A percentile compares a stretch with the other conserved stretches of the same genome.
Conservation (phyloP, 2,329 filamentous ascomycete genomes). For the Penicillium sp. region DNA sequence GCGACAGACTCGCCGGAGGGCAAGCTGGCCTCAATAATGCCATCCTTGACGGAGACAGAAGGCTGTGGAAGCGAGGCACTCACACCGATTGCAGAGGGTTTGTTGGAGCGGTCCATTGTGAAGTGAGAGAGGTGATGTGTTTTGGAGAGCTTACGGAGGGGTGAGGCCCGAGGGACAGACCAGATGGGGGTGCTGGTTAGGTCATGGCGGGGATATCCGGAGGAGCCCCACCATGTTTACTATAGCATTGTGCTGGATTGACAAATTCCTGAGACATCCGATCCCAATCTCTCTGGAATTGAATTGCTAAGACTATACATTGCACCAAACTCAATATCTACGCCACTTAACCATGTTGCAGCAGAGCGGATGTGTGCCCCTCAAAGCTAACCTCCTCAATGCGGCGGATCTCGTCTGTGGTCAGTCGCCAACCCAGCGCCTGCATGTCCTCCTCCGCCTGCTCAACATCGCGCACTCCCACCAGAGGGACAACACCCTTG, state of each 20-base stretch:
- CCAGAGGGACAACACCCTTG: constrained; percentile 50
- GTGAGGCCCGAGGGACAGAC: background rate
- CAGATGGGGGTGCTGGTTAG: constrained; percentile 2
- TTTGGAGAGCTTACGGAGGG: constrained; percentile 6
- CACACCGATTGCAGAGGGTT: constrained; percentile 74
- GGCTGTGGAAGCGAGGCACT: constrained; percentile 76
- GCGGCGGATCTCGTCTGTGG: constrained; percentile 45
- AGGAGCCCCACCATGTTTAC: constrained; percentile 5
- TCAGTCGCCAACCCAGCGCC: constrained; percentile 49
- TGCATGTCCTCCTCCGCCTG: constrained; percentile 47
- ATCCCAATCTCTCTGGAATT: background rate
- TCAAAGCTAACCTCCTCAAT: constrained; percentile 49
- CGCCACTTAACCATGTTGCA: constrained; percentile 48
- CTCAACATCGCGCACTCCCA: constrained; percentile 47
- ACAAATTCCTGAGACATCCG: background rate
- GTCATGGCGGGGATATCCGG: constrained; percentile 19
- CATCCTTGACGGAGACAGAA: constrained; percentile 73
- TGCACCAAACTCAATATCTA: background rate
- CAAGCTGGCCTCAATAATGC: constrained; percentile 76
- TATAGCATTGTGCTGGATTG: background rate
- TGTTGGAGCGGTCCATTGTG: constrained; percentile 78
- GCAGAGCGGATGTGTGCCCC: constrained; percentile 44
- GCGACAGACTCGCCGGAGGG: constrained; percentile 85
- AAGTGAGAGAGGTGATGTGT: background rate
- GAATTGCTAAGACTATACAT: background rate